phyloP scores from a whole-genome alignment of 805 yeast genomes.

The Kurtzmaniella fragi region DNA sequence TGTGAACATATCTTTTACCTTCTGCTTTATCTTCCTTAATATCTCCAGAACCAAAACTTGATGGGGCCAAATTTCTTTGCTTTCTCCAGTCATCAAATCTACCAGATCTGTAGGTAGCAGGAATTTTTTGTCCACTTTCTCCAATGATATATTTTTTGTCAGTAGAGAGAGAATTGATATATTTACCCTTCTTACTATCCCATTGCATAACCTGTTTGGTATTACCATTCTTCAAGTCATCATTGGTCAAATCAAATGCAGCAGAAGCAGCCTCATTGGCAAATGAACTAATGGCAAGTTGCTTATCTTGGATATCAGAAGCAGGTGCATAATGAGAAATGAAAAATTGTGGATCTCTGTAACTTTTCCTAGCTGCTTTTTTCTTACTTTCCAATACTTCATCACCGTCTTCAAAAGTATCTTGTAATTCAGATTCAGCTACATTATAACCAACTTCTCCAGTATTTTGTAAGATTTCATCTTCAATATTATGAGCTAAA shows the following conservation, averaged over 20 bases:
- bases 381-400: constrained; percentile 23
- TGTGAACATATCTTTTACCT: constrained; percentile 60
- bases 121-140: constrained; percentile 88
- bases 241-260: constrained; percentile 74
- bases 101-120: constrained; percentile 89
- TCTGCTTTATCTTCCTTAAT: constrained; percentile 17
- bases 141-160: constrained; percentile 89
- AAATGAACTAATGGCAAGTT: constrained; percentile 58
- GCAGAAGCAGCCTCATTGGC: constrained; percentile 82
- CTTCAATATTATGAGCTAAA: constrained; percentile 64
- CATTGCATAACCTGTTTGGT: constrained; percentile 69
- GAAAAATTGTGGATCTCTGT: constrained; percentile 73
- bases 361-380: constrained; percentile 42
- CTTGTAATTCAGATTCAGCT: constrained; percentile 43
- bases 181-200: constrained; percentile 92
- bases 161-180: constrained; percentile 71
- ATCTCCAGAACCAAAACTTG: constrained; percentile 54
- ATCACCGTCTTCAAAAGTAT: constrained; percentile 52
- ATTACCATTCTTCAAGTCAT: constrained; percentile 67
- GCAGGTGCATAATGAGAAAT: constrained; percentile 88
- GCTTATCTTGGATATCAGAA: constrained; percentile 73
- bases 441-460: constrained; percentile 43
- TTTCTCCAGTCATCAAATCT: constrained; percentile 89
- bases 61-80: constrained; percentile 52
- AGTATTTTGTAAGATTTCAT: constrained; percentile 56